Evolutionary conservation across 495 filamentous ascomycete species (phyloP), one percentile per base, ranked within the genome.

Genomic region (Margaritispora aquatica): DNA sequence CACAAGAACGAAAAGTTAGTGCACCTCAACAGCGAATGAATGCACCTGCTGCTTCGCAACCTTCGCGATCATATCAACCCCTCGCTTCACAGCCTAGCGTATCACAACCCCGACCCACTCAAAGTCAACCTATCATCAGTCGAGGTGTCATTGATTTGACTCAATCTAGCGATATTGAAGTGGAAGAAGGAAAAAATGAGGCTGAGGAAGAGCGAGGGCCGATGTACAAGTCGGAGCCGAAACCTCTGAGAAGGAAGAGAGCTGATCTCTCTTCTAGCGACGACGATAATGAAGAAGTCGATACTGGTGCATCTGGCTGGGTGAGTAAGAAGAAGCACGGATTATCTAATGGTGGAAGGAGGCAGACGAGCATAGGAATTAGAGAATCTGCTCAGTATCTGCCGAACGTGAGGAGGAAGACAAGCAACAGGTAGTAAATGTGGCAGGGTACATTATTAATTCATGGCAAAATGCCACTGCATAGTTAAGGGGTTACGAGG

Each of bases 171-270:
- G 60, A 63, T 49, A 41, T 27, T 24, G 65, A 67, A 24, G 36
- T 19, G 2, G 31, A 54, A 2, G 11, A 19, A 26, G 57, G 55
- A 20, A n/a, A n/a, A n/a, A 23, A 7, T 29, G 26, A 55, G 22
- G 5, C 13, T 24, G 47, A 55, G 20, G 29, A 47, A 23, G 21
- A 24, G 26, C 69, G 74, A 49, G 77, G 75, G 63, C 59, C 62
- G 8, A 79, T 78, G 31, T 75, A 80, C 47, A 66, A 34, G 29
- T 17, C 17, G 4, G 38, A 44, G 15, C 38, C 38, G 19, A 44
- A 75, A 0, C 63, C 68, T 19, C 69, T 67, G 0, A 74, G 73
- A 64, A 75, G 68, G 54, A 78, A 78, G 55, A 67, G 68, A 11
- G 75, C 75, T 0, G 67, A 70, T 41, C 50, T 70, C 26, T 56